Evolutionary conservation across 371 early-diverging fungal species (phyloP).

Genomic region (Synchytrium microbalum): DNA sequence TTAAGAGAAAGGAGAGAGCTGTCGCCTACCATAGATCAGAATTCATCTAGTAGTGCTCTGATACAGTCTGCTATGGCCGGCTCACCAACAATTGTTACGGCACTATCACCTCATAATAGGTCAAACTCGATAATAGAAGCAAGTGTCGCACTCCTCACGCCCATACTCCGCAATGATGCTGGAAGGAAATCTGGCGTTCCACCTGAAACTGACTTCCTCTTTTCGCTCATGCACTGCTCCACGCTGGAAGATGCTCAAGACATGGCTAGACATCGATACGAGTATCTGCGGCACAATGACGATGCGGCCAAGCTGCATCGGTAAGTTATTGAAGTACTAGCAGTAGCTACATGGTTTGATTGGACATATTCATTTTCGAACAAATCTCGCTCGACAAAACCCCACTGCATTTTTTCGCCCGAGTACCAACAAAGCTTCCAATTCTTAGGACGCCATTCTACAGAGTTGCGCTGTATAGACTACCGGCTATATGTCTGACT

Average conservation of each 20-base stretch:
- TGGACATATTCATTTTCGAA: background rate
- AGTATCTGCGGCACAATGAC: constrained; percentile 19
- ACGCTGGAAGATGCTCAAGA: constrained; percentile 17
- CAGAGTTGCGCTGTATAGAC: constrained; percentile 22
- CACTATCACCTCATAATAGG: no score
- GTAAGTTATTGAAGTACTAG: constrained; percentile 6
- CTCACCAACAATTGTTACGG: no score
- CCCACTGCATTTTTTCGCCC: background rate
- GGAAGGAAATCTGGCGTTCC: no score
- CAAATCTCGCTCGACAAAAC: background rate
- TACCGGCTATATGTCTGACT: constrained; percentile 30
- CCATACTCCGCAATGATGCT: no score
- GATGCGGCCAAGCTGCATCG: constrained; percentile 26
- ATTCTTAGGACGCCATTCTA: constrained; percentile 26
- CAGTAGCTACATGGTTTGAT: background rate
- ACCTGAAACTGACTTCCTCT: no score
- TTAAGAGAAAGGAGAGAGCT: no score
- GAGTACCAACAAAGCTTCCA: background rate
- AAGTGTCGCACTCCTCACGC: no score
- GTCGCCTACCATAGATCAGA: no score
- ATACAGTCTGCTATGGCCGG: no score
- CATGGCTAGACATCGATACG: constrained; percentile 15
- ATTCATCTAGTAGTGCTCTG: no score
- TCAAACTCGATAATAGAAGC: no score
- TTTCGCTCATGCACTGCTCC: no score